phyloP scores from a whole-genome alignment of 179 eudicot species.

The Beta macrorhiza region DNA sequence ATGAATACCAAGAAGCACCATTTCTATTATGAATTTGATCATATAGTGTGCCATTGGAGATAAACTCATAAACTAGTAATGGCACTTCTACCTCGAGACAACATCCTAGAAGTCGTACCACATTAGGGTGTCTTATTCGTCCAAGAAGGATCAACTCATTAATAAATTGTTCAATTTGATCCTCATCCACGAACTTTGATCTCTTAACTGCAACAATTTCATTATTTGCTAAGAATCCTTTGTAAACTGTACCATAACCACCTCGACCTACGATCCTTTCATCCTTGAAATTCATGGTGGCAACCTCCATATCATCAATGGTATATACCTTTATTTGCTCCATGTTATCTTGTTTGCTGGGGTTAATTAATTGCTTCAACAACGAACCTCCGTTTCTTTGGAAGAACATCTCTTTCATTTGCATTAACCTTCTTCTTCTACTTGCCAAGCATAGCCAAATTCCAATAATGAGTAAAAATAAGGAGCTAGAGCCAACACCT shows the following conservation, averaged over 20 bases:
- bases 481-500: not conserved
- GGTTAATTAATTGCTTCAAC: constrained; percentile 3
- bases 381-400: constrained; percentile 1
- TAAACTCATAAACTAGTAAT: not conserved
- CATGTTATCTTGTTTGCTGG: not conserved
- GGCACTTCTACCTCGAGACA: not conserved
- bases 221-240: not conserved
- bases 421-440: not conserved
- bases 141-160: not conserved
- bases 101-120: constrained; percentile 9
- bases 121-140: not conserved
- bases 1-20: not conserved
- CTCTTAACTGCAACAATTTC: not conserved
- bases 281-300: not conserved
- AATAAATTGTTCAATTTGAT: not conserved
- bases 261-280: not conserved
- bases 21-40: not conserved
- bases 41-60: not conserved
- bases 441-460: not conserved
- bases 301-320: not conserved
- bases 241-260: constrained; percentile 2
- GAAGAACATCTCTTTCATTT: not conserved
- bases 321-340: not conserved
- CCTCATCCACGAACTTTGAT: not conserved
- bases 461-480: not conserved